phyloP scores from a whole-genome alignment of 306 rosid genomes.

The Trifolium repens region DNA sequence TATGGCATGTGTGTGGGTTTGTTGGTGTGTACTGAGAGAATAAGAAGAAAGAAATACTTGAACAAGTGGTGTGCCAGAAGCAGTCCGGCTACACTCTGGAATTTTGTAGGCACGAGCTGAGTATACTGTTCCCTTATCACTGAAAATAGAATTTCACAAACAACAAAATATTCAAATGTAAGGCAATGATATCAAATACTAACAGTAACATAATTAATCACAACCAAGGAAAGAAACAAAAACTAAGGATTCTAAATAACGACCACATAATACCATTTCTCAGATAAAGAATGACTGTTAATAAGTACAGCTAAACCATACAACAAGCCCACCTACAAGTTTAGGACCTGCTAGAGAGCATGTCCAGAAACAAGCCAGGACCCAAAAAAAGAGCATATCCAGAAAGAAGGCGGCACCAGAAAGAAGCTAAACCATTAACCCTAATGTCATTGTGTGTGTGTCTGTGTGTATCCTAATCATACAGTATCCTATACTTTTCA shows the following conservation, averaged over 20 bases:
- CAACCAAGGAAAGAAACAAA: constrained; percentile 6
- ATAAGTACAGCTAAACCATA: constrained; percentile 11
- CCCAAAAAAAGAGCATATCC: background rate
- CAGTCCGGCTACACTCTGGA: constrained; percentile 89
- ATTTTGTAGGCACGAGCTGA: constrained; percentile 95
- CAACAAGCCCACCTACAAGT: background rate
- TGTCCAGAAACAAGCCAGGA: background rate
- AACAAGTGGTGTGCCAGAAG: constrained; percentile 91
- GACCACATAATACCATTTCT: background rate
- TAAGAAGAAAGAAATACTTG: constrained; percentile 56
- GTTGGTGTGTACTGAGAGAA: constrained; percentile 19
- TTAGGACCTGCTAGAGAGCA: constrained; percentile 9
- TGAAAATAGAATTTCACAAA: constrained; percentile 43
- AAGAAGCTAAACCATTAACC: constrained; percentile 4
- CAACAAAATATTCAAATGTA: constrained; percentile 24
- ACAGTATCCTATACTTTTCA: background rate
- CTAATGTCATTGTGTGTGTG: background rate
- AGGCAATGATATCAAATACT: constrained; percentile 19
- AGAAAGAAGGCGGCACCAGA: constrained; percentile 6
- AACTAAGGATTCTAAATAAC: background rate
- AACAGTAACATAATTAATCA: constrained; percentile 18
- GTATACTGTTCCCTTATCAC: constrained; percentile 95
- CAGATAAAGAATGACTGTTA: constrained; percentile 15
- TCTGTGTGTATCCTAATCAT: background rate
- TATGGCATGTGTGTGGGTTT: background rate